phyloP scores from a whole-genome alignment of 2,329 filamentous ascomycete species.

The Ophiocordyceps camponoti-saundersi region DNA sequence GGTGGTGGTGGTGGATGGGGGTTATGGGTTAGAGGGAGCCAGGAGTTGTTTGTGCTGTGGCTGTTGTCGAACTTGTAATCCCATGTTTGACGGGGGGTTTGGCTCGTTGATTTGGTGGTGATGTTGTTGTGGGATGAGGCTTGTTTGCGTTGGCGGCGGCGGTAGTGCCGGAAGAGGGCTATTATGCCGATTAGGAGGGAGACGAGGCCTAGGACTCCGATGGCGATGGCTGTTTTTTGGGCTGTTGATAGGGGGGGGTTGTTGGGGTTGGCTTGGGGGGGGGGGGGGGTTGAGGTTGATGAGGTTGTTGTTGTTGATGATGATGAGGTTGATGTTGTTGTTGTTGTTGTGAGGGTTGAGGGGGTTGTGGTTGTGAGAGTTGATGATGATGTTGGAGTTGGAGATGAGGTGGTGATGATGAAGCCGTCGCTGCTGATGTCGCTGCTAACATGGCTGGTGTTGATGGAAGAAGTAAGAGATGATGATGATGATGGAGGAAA shows the following conservation, averaged over 20 bases:
- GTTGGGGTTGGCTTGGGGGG: neutral
- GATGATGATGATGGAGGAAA: too few relatives aligned
- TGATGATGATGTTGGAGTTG: neutral
- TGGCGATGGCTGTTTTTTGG: constrained; percentile 40
- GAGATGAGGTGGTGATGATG: neutral
- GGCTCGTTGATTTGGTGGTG: neutral
- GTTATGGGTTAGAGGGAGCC: constrained; percentile 9
- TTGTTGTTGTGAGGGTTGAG: neutral
- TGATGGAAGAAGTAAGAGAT: too few relatives aligned
- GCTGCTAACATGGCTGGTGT: too few relatives aligned
- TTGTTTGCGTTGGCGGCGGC: constrained; percentile 20
- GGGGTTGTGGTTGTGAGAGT: neutral
- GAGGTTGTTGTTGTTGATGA: neutral
- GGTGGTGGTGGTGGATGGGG: constrained; percentile 1
- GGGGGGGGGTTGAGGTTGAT: neutral
- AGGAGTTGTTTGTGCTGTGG: constrained; percentile 8
- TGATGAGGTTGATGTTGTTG: neutral
- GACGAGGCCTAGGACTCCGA: constrained; percentile 33
- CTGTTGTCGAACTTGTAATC: constrained; percentile 13
- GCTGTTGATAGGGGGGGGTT: constrained; percentile 14
- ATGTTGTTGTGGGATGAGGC: neutral
- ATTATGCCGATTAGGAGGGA: constrained; percentile 30
- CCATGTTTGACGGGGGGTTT: constrained; percentile 16
- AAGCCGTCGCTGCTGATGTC: too few relatives aligned
- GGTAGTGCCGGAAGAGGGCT: constrained; percentile 22